Base-by-base conservation (phyloP, 805 yeast genomes). In the Lipomyces mesembrius region DNA sequence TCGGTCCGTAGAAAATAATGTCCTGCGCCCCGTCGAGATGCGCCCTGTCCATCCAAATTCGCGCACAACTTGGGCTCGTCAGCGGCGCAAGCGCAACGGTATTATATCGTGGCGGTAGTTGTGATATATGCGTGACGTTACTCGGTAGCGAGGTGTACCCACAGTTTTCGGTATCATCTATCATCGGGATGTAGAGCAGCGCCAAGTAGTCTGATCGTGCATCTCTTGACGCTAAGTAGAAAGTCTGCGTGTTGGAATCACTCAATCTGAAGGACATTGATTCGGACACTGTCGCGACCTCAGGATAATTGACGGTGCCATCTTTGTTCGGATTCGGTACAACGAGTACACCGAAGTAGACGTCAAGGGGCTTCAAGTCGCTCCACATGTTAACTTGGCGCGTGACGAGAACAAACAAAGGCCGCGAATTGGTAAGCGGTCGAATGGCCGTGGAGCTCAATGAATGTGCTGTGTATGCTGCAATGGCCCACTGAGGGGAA, bases 341-440 rank as follows among this genome's bases (percentile, higher is more conserved):
- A 11, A 68, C 71, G 60, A 66, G 67, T n/a, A 63, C 71, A 46
- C 70, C 70, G 53, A 63, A 63, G 59, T 60, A 60, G 49, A 67
- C 59, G 14, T 54, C 57, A n/a, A 64, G 64, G 27, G 12, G 52
- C 20, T 32, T 32, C 12, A 17, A 11, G 4, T 12, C 20, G 9
- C 9, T 8, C 49, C 20, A 22, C 49, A 43, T 43, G 9, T n/a
- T 43, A 4, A 11, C 9, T n/a, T 17, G 49, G 49, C 9, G 49
- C 22, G 22, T 43, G 49, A 43, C 22, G 49, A 17, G 20, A n/a
- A 17, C 22, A 17, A n/a, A 17, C 11, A 8, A n/a, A 17, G 49
- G 14, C 17, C 3, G 39, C 1, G 11, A 43, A 17, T 43, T 17
- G 20, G 20, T 43, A n/a, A 43, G 5, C 20, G 3, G 25, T n/a